These are phyloP conservation scores for Cercospora zeina DNA, from an alignment of 2,329 filamentous ascomycete species.

Conservation along the genomic window DNA sequence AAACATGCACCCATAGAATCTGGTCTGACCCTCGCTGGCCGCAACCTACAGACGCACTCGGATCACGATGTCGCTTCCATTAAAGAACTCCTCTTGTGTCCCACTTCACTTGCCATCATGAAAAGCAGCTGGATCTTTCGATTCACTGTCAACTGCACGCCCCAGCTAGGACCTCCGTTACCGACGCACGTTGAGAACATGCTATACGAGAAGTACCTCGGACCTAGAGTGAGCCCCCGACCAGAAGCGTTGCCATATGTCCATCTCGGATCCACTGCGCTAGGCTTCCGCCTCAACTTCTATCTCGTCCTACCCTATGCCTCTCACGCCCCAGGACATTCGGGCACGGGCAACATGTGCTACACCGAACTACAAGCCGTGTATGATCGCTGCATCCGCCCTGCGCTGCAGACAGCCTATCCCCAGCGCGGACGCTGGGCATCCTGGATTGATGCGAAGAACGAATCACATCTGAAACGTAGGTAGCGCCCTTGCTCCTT, in stretches of 20 bases:
- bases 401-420: constrained; percentile 26
- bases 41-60: constrained; percentile 23
- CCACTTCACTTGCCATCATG: constrained; percentile 28
- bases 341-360: constrained; percentile 21
- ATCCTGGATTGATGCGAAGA: constrained; percentile 30
- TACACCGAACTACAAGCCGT: constrained; percentile 24
- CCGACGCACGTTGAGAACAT: constrained; percentile 23
- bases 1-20: constrained; percentile 22
- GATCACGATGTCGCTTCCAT: constrained; percentile 25
- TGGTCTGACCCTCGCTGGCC: constrained; percentile 26
- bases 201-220: constrained; percentile 28
- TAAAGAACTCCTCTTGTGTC: constrained; percentile 26
- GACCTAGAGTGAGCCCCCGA: constrained; percentile 19
- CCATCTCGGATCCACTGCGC: constrained; percentile 28
- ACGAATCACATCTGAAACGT: constrained; percentile 28
- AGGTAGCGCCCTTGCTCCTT: background rate
- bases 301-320: constrained; percentile 28
- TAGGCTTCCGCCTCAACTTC: constrained; percentile 29
- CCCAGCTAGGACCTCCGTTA: constrained; percentile 27
- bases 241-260: constrained; percentile 28
- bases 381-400: constrained; percentile 25
- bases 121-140: constrained; percentile 27
- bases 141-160: constrained; percentile 29
- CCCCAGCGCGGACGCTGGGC: constrained; percentile 23
- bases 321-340: constrained; percentile 10